Evolutionary conservation across 495 filamentous ascomycete species (phyloP), one percentile per base, ranked within the genome.

Genomic region (Delitschia confertaspora): DNA sequence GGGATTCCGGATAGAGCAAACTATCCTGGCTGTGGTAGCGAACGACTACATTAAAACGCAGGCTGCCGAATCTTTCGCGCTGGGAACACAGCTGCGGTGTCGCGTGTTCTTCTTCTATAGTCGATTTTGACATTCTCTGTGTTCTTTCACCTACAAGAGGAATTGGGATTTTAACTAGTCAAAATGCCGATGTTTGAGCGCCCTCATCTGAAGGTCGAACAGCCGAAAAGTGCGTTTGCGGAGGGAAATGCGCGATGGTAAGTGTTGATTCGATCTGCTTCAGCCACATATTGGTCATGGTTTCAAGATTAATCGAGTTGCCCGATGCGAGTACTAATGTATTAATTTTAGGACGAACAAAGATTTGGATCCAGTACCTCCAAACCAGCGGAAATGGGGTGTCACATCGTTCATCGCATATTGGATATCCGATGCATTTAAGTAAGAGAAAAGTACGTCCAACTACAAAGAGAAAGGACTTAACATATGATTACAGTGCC

Each of bases 391-490:
- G 1, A 59, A 59, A 48, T 58, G 56, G 56, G 44, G 47, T 8
- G 56, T 56, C 10, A 49, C 48, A 1, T 33, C 21, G 16, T 46
- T 56, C 35, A 47, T 59, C 23, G 53, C 53, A 14, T 59, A 59
- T 26, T 59, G 56, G 56, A 49, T 56, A 9, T 51, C 51, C 17
- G 56, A 59, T 39, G 56, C 53, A 14, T 59, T 49, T 26, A 59
- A 59, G 55, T 58, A 44, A 27, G 47, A 27, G 7, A 4, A n/a
- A 16, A 5, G 9, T 11, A 13, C 7, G 8, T 10, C 14, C 22
- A 10, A 24, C 2, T n/a, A n/a, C n/a, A n/a, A n/a, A 2, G 20
- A 6, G 35, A 6, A 32, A 2, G 31, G 17, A 30, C 16, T 37
- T 34, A 11, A 34, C 13, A 9, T n/a, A n/a, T 10, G n/a, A 19